Percentiles rank a stretch among this genome's conserved stretches.
phyloP scores from a whole-genome alignment of 208 protist species.

The Novymonas esmeraldas region DNA sequence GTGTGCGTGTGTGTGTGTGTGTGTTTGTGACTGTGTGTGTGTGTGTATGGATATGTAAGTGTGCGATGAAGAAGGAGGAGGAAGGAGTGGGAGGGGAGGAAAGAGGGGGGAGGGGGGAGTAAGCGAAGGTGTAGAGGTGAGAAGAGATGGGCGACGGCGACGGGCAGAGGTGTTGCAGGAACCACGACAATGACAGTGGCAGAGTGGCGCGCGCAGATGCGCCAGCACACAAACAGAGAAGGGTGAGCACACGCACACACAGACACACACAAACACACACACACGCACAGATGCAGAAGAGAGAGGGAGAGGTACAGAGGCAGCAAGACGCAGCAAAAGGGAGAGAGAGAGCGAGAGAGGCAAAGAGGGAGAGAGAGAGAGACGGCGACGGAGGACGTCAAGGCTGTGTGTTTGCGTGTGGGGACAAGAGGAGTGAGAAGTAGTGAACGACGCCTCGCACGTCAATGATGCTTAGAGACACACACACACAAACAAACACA shows the following conservation, averaged over 20 bases:
- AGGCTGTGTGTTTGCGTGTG: background rate
- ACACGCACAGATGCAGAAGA: background rate
- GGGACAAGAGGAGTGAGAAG: background rate
- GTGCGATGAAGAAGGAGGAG: background rate
- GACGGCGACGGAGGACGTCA: background rate
- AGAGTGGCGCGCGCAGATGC: too few species aligned
- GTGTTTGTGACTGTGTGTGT: background rate
- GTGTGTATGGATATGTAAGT: too few species aligned
- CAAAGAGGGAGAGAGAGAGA: slow-evolving; percentile 12
- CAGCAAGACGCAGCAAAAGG: background rate
- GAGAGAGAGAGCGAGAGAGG: background rate
- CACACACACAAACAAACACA: too few species aligned
- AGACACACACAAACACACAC: slow-evolving; percentile 7
- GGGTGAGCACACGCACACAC: too few species aligned
- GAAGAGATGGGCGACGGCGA: too few species aligned
- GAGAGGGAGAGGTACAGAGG: background rate
- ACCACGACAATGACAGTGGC: too few species aligned
- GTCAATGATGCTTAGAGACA: too few species aligned
- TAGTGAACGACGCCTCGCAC: background rate
- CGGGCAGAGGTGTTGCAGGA: too few species aligned
- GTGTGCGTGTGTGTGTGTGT: background rate
- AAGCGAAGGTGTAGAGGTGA: too few species aligned
- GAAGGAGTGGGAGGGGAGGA: background rate
- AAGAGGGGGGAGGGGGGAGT: background rate
- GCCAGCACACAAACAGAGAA: too few species aligned